Conservation (phyloP, 805 yeast species). For the Saccharomycopsis capsularis region DNA sequence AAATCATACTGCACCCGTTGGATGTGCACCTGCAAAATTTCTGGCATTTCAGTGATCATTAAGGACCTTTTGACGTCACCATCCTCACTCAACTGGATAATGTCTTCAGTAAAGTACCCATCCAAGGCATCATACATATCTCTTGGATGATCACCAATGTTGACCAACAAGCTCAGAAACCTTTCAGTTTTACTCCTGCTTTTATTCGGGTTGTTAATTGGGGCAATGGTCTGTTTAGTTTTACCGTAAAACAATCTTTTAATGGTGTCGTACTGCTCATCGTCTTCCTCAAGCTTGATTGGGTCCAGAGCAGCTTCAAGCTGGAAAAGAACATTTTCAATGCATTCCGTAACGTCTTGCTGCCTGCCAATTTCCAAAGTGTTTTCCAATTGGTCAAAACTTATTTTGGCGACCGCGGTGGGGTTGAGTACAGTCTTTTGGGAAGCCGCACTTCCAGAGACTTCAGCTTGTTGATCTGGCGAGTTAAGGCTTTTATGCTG, state of each 20-base stretch:
- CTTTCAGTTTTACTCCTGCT: constrained; percentile 58
- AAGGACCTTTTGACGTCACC: constrained; percentile 71
- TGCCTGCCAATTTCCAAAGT: constrained; percentile 82
- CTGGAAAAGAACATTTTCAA: constrained; percentile 87
- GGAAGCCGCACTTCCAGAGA: constrained; percentile 4
- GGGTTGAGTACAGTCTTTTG: not conserved
- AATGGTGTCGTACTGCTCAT: constrained; percentile 77
- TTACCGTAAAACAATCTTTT: constrained; percentile 80
- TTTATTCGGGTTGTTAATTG: constrained; percentile 27
- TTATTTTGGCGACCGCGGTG: constrained; percentile 8
- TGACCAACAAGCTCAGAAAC: constrained; percentile 74
- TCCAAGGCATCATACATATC: constrained; percentile 89
- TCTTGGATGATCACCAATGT: constrained; percentile 81
- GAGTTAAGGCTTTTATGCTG: too few relatives aligned
- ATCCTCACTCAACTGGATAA: constrained; percentile 56
- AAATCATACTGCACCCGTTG: constrained; percentile 91
- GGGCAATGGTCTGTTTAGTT: constrained; percentile 50
- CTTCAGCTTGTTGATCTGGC: constrained; percentile 11
- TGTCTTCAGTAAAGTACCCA: constrained; percentile 67
- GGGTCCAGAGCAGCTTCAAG: constrained; percentile 83
- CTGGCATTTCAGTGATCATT: constrained; percentile 66
- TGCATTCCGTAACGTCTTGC: constrained; percentile 97
- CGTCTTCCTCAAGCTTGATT: constrained; percentile 45
- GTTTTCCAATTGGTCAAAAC: constrained; percentile 58
- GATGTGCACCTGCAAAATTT: constrained; percentile 81